Base-by-base conservation (phyloP, 83 land plant genomes). In the Picea abies region DNA sequence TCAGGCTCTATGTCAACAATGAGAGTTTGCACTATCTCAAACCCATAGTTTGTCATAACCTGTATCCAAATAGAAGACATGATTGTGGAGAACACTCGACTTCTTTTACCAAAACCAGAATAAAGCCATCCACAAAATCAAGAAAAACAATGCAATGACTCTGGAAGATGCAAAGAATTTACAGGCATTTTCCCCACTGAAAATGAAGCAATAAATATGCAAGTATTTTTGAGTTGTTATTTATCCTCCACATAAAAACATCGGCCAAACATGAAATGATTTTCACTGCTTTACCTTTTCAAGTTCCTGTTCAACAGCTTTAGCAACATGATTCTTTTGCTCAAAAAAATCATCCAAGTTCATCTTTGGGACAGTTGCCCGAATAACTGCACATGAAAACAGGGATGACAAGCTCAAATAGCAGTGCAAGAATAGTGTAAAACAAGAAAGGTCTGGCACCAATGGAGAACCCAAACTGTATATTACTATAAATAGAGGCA, bases 291-390 rank as follows among this genome's bases (percentile, higher is more conserved):
- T 14, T 72, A 90, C 96, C 90, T 94, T 94, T 63, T 94, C 94
- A 60, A 94, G 91, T 81, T 94, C 94, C 14, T 92, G 83, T 60
- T 88, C 92, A 39, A 94, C 96, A 79, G 90, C 81, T 81, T 78
- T 90, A 23, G 95, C 96, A 84, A 90, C 82, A 17, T 94, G 94
- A 89, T 89, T 87, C 87, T 94, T 94, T 76, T 94, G 96, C 83
- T 92, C 96, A 82, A 94, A 94, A 35, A 85, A 87, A 62, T 89
- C 91, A 85, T 94, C 96, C 83, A 94, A 62, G 5, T 76, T 82
- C 85, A 94, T 79, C 86, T 85, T 90, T 60, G 96, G 96, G 17
- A 94, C 95, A 79, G 86, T 87, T 26, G 94, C 89, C 19, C 96
- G 72, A 5, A 94, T 90, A 2, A 94, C 96, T 93, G 61, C 83